These are phyloP conservation scores for Venturia effusa DNA, from an alignment of 2,329 filamentous ascomycete genomes.

Conservation along the genomic window DNA sequence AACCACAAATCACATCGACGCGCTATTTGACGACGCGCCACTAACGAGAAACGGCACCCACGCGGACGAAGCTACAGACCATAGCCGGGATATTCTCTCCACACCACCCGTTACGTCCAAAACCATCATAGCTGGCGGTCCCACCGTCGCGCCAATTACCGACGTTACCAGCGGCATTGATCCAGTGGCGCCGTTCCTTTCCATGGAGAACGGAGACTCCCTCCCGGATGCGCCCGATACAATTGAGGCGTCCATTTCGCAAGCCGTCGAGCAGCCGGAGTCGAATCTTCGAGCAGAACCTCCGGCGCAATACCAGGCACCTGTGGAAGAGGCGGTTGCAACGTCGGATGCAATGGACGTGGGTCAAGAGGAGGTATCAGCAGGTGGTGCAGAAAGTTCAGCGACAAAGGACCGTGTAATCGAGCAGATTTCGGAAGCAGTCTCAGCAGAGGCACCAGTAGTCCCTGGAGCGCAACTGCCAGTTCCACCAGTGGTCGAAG, in stretches of 20 bases:
- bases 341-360: background rate
- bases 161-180: constrained; percentile 3
- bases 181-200: background rate
- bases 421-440: background rate
- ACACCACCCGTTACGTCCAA: background rate
- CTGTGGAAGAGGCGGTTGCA: constrained; percentile 1
- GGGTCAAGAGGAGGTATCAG: background rate
- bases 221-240: background rate
- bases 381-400: background rate
- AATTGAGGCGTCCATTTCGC: constrained; percentile 17
- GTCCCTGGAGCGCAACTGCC: background rate
- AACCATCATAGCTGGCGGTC: background rate
- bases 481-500: background rate
- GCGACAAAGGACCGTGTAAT: background rate
- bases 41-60: constrained; percentile 13
- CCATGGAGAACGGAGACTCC: constrained; percentile 7
- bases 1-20: constrained; percentile 20
- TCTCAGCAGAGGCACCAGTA: background rate
- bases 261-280: constrained; percentile 20
- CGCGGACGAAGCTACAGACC: background rate
- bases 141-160: background rate
- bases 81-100: background rate
- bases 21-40: constrained; percentile 24
- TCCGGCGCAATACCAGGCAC: constrained; percentile 8
- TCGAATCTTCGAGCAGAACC: constrained; percentile 21